These are phyloP conservation scores for Lecanoromycetidae sp. DNA, from an alignment of 2,329 filamentous ascomycete species.

Conservation along the genomic window DNA sequence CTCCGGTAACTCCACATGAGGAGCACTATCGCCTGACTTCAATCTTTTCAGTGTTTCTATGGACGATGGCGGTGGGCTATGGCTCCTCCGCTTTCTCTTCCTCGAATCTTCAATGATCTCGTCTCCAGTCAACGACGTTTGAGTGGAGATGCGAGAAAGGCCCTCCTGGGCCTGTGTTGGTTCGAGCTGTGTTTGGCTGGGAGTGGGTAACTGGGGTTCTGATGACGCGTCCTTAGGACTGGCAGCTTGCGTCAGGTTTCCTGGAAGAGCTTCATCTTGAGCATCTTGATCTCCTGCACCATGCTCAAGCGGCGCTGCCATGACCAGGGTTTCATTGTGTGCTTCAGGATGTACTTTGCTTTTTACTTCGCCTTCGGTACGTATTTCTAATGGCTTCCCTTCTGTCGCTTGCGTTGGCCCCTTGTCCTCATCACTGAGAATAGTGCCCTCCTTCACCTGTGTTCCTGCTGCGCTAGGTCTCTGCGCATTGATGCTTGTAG, in stretches of 20 bases:
- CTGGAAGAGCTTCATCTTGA: conserved; percentile 5
- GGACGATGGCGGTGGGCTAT: conserved; percentile 45
- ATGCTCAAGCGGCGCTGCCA: not conserved
- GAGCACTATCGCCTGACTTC: conserved; percentile 31
- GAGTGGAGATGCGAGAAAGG: conserved; percentile 20
- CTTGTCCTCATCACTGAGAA: not conserved
- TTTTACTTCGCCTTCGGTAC: not conserved
- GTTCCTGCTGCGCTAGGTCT: not conserved
- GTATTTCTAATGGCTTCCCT: not conserved
- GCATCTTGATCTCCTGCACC: not conserved
- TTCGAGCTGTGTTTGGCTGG: not conserved
- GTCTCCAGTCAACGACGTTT: conserved; percentile 18
- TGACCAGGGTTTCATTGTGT: not conserved
- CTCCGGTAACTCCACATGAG: conserved; percentile 24
- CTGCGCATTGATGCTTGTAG: not conserved
- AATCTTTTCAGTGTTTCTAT: conserved; percentile 46
- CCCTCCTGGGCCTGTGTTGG: not conserved
- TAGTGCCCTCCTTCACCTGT: not conserved
- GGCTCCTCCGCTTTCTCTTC: conserved; percentile 56
- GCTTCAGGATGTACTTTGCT: not conserved
- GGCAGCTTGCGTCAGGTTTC: not conserved
- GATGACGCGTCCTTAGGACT: not conserved
- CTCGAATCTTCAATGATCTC: conserved; percentile 42
- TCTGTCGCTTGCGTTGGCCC: not conserved
- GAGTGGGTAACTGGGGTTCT: conserved; percentile 4